Evolutionary conservation across 164 flowering plant genomes (phyloP).

Genomic region (Paratinospora sagittata): DNA sequence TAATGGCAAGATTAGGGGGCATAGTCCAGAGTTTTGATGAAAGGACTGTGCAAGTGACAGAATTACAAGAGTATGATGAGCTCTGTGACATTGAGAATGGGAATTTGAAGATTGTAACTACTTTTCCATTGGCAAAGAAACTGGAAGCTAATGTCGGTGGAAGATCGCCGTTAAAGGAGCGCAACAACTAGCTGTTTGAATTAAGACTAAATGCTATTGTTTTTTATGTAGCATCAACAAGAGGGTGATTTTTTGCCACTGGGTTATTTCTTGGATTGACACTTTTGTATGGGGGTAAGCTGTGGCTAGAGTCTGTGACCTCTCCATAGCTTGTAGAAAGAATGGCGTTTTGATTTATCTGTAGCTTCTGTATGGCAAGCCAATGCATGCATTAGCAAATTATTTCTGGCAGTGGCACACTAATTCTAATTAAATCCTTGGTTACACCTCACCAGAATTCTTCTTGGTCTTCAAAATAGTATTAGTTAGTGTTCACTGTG

Average conservation of each 20-base stretch:
- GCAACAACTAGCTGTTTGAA: slow-evolving; percentile 6
- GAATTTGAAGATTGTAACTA: background rate
- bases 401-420: background rate
- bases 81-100: slow-evolving; percentile 9
- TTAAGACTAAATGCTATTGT: background rate
- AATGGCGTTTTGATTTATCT: background rate
- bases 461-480: background rate
- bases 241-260: background rate
- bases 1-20: slow-evolving; percentile 25
- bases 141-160: slow-evolving; percentile 8
- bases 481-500: background rate
- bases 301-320: background rate
- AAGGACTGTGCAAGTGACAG: slow-evolving; percentile 1
- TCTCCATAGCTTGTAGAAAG: background rate
- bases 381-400: background rate
- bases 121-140: slow-evolving; percentile 15
- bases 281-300: background rate
- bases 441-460: background rate
- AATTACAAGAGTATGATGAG: slow-evolving; percentile 10
- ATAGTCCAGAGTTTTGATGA: slow-evolving; percentile 16
- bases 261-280: background rate
- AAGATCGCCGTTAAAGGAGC: slow-evolving; percentile 34
- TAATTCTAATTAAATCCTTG: background rate
- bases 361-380: background rate
- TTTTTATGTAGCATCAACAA: background rate